Percentiles rank a stretch among this genome's conserved stretches.
Conservation (phyloP, 768 basidiomycete genomes). For the Suillus tomentosus region DNA sequence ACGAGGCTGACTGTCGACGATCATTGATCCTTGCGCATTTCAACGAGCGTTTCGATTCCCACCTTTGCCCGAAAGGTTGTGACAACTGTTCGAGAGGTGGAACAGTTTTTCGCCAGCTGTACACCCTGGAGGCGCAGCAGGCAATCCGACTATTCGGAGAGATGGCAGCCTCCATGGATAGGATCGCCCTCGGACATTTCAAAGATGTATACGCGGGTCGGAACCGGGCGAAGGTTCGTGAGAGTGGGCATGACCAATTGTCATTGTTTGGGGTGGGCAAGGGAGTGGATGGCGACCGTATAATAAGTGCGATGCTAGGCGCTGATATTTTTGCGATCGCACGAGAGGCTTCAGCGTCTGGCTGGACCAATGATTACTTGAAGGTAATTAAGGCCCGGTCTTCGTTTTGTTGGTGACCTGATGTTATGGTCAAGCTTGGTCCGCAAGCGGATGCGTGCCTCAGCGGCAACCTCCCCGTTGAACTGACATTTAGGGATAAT, state of each 20-base stretch:
- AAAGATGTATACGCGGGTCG: conserved; percentile 68
- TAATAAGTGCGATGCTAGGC: conserved; percentile 58
- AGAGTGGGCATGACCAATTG: conserved; percentile 49
- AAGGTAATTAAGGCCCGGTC: conserved; percentile 37
- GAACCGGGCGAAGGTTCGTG: conserved; percentile 45
- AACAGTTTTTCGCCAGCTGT: conserved; percentile 51
- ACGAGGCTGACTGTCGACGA: conserved; percentile 85
- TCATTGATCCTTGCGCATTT: conserved; percentile 89
- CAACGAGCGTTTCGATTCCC: conserved; percentile 73
- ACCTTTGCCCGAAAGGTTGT: conserved; percentile 68
- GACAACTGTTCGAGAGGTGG: conserved; percentile 75
- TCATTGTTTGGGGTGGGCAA: conserved; percentile 57
- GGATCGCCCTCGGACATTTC: conserved; percentile 62
- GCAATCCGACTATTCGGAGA: conserved; percentile 60
- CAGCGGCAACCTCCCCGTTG: conserved; percentile 19
- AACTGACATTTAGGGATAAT: conserved; percentile 31
- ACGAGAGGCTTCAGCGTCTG: conserved; percentile 47
- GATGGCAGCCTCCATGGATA: conserved; percentile 44
- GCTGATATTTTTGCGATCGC: conserved; percentile 51
- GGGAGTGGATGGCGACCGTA: conserved; percentile 56
- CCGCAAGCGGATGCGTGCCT: conserved; percentile 25
- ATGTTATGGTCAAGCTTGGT: conserved; percentile 20
- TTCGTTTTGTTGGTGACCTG: neutral
- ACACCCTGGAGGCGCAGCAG: conserved; percentile 57
- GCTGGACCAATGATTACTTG: conserved; percentile 55